Evolutionary conservation across 257 asterid genomes (phyloP), one percentile per base, ranked within the genome.

Genomic region (Solanum chilense): DNA sequence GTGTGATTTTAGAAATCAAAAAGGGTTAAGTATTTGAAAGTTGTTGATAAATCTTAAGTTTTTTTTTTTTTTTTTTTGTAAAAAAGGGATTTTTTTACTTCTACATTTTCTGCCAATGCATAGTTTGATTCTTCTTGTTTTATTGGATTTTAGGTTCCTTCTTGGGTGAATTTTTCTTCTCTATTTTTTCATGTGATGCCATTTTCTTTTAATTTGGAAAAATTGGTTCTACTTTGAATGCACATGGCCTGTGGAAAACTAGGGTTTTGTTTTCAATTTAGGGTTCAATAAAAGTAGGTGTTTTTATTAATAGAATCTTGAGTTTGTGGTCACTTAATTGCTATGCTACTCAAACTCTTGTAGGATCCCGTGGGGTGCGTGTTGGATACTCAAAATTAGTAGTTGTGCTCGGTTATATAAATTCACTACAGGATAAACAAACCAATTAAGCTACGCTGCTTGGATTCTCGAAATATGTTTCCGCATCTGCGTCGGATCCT

Each of bases 261-360:
- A 81, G 85, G 56, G 85, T 49, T 81, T 81, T 16, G 5, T 81
- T 49, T 81, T 29, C 85, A 49, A 29, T 81, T 49, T 49, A 81
- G 85, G 69, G 45, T 49, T 81, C 69, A 49, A 31, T 29, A 31
- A 12, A 81, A 29, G 69, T 49, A 31, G 69, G 45, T 31, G 69
- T 10, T 81, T 47, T 81, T 47, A 81, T 81, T 49, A 78, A 81
- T 49, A 1, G 27, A 12, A 81, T 81, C 69, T 81, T 49, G 29
- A 49, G 18, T 81, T 49, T 49, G 85, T 25, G 4, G 85, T 20
- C 85, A 81, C 85, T 81, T 81, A 52, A 37, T 74, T 74, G 31
- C 16, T 74, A 21, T 74, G 82, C 0, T 74, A 31, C 52, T 74
- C 82, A 37, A 39, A 74, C 52, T 74, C 82, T 37, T 74, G 31